phyloP scores from a whole-genome alignment of 2,329 filamentous ascomycete species.

The Pseudogymnoascus sp. region DNA sequence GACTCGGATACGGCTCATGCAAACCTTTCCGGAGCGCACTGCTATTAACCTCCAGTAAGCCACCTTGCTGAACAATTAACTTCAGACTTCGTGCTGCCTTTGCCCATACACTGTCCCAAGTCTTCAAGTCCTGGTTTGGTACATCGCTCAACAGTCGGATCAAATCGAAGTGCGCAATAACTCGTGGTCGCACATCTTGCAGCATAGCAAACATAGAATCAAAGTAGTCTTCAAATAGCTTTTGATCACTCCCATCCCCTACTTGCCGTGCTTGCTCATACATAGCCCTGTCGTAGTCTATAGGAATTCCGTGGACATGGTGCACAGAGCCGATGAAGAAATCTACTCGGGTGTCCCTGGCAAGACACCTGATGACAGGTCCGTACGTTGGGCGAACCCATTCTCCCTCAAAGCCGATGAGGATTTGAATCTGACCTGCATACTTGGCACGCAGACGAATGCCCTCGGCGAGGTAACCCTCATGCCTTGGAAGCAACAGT shows the following conservation, averaged over 20 bases:
- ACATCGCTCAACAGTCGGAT: slow-evolving; percentile 62
- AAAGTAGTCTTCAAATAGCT: slow-evolving; percentile 77
- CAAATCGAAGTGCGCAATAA: slow-evolving; percentile 93
- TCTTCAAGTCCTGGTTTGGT: slow-evolving; percentile 51
- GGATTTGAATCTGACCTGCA: slow-evolving; percentile 59
- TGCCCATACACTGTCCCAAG: slow-evolving; percentile 60
- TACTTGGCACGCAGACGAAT: slow-evolving; percentile 63
- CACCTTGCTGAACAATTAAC: slow-evolving; percentile 63
- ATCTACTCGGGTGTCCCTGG: slow-evolving; percentile 59
- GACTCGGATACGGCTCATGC: slow-evolving; percentile 78
- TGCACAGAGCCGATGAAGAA: slow-evolving; percentile 92
- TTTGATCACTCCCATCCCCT: slow-evolving; percentile 55
- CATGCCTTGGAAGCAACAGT: slow-evolving; percentile 47
- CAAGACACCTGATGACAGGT: slow-evolving; percentile 47
- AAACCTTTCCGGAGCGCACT: slow-evolving; percentile 83
- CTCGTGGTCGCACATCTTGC: slow-evolving; percentile 55
- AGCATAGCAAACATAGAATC: slow-evolving; percentile 83
- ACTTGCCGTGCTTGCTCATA: slow-evolving; percentile 41
- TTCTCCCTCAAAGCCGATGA: slow-evolving; percentile 88
- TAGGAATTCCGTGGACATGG: slow-evolving; percentile 77
- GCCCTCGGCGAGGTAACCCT: slow-evolving; percentile 69
- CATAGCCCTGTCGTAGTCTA: slow-evolving; percentile 68
- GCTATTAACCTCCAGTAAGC: slow-evolving; percentile 83
- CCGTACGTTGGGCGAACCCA: slow-evolving; percentile 69
- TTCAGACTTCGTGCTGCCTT: slow-evolving; percentile 66